Base-by-base conservation (phyloP, 2,329 filamentous ascomycete genomes). In the Hymenoscyphus infarciens region DNA sequence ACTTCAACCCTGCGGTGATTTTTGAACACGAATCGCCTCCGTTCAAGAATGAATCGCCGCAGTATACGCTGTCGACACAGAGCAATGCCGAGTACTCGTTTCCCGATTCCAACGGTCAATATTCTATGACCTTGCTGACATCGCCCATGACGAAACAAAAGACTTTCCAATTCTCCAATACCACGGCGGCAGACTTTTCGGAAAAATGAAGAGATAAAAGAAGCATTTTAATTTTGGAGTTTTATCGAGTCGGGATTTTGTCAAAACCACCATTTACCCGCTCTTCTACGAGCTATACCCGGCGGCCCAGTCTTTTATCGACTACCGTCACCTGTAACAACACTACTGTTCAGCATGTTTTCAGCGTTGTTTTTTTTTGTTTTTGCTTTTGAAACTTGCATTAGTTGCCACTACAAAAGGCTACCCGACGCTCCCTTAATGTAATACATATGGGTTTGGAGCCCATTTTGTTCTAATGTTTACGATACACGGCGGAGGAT, bases 101-200 rank as follows among this genome's bases (percentile, higher is more conserved):
- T 59, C 67, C 68, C 2, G 69, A 73, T 19, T 42, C 53, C 4
- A 60, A 65, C 22, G 27, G 45, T 4, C 61, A 61, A n/a, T 67
- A 67, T 31, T 54, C 52, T 2, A 29, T 63, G 16, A 64, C 63
- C n/a, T 57, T 68, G 56, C 45, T 66, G 11, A 65, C 65, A 8
- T 67, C 68, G 11, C 67, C 71, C 6, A 65, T 65, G 54, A 66
- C 63, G 3, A 71, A 71, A 56, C 71, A 73, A 55, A 72, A 73
- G 62, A 72, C 68, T 15, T 74, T 73, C 49, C 72, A 73, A 61
- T 74, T 74, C 56, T 73, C 70, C 16, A 72, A 74, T 53, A 70
- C 67, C 16, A 74, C 72, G 7, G 61, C 70, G 16, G 72, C 72
- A n/a, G 72, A 74, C 61, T 74, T 72, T 61, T 68, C 68, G 16